phyloP scores from a whole-genome alignment of 345 rosid species.

The Gynandropsis gynandra region DNA sequence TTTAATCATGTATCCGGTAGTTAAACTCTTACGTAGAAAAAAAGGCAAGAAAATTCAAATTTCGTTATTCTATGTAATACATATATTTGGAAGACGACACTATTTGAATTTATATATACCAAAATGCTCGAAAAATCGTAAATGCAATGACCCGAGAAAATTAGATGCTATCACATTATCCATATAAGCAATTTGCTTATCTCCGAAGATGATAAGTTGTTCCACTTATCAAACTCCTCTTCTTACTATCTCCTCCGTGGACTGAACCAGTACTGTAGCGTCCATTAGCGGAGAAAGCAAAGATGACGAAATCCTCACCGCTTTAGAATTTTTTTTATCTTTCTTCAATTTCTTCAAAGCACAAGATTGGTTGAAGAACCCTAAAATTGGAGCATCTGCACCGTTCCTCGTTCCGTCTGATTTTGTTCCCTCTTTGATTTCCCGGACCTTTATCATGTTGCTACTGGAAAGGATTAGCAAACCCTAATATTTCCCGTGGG shows the following conservation, averaged over 20 bases:
- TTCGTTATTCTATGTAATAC: too few species aligned
- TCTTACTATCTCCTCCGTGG: background rate
- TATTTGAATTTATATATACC: too few species aligned
- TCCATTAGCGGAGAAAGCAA: constrained; percentile 25
- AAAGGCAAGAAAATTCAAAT: too few species aligned
- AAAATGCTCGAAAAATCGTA: too few species aligned
- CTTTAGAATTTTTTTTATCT: constrained; percentile 3
- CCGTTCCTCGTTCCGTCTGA: constrained; percentile 3
- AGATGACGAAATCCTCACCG: constrained; percentile 17
- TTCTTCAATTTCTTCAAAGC: constrained; percentile 9
- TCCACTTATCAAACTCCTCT: background rate
- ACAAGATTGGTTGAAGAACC: background rate
- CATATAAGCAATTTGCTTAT: too few species aligned
- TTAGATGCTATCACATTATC: too few species aligned
- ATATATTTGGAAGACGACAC: too few species aligned
- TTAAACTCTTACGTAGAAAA: too few species aligned
- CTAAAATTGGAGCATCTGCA: background rate
- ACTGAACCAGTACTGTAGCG: background rate
- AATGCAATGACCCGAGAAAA: too few species aligned
- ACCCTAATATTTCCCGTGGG: constrained; percentile 12
- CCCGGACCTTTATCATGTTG: too few species aligned
- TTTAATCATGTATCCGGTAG: too few species aligned
- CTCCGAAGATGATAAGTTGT: background rate
- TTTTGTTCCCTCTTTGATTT: background rate
- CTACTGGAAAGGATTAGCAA: background rate